phyloP scores from a whole-genome alignment of 129 eudicot genomes.

The Heracleum sosnowskyi region DNA sequence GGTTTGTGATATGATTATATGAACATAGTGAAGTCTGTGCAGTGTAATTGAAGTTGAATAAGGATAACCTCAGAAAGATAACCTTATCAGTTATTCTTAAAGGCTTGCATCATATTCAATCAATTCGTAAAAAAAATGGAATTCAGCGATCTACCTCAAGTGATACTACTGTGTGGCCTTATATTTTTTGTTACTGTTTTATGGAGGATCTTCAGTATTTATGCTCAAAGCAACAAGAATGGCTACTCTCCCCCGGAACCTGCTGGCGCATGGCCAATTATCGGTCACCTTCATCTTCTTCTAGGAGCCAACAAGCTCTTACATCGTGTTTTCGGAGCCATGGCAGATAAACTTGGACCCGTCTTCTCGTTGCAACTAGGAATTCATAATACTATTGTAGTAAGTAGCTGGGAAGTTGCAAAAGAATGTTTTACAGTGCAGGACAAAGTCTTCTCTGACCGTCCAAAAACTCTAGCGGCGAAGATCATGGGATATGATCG shows the following conservation, averaged over 20 bases:
- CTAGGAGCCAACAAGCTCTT: background rate
- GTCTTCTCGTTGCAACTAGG: background rate
- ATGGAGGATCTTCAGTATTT: background rate
- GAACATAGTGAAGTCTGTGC: background rate
- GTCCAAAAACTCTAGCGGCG: slow-evolving; percentile 4
- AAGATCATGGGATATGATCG: slow-evolving; percentile 9
- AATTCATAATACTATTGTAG: background rate
- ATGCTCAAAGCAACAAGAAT: background rate
- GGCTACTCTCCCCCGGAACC: background rate
- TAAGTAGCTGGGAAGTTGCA: slow-evolving; percentile 14
- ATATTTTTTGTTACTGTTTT: background rate
- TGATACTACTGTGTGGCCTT: background rate
- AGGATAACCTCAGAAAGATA: too few species aligned
- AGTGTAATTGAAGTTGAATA: background rate
- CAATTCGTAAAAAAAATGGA: too few species aligned
- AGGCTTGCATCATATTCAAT: too few species aligned
- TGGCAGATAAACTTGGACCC: slow-evolving; percentile 11
- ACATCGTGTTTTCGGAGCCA: background rate
- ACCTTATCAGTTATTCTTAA: background rate
- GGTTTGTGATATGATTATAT: too few species aligned
- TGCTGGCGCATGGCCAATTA: background rate
- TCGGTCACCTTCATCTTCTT: slow-evolving; percentile 1
- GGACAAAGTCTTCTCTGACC: slow-evolving; percentile 8
- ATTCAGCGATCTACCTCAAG: background rate
- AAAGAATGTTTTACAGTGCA: slow-evolving; percentile 12